Base-by-base conservation (phyloP, 2,329 filamentous ascomycete genomes). In the Clarireedia hainanense region DNA sequence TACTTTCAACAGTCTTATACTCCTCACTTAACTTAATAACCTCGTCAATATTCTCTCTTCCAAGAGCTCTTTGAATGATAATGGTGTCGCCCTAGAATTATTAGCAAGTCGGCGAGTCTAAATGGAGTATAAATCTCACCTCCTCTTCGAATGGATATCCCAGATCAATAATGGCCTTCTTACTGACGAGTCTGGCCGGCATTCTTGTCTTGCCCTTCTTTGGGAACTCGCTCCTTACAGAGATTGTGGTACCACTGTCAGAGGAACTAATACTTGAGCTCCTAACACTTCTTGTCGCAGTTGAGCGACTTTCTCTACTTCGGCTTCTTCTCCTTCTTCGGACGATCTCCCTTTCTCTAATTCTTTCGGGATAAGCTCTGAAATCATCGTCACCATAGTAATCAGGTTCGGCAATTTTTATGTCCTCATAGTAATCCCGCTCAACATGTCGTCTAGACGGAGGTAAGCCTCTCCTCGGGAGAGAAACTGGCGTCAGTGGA, bases 141-240 rank as follows among this genome's bases (percentile, higher is more conserved):
- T 96, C 90, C 74, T 95, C 88, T 55, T 89, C 80, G 65, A 85
- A 96, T 0, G 89, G 89, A 71, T 96, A 96, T 12, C 88, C 86
- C 14, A 95, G 76, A 61, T 96, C 89, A 60, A 88, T 85, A 36
- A 96, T 80, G 1, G 89, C 91, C 59, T 85, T 80, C 68, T 88
- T 86, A 61, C 88, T 88, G 14, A 95, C 89, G 58, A 96, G 76
- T 56, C 86, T 81, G 57, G 82, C 84, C 0, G 91, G 91, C 69
- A 96, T 91, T 64, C 88, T 84, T 14, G 91, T 96, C 78, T 91
- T 95, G 65, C 91, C 91, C 70, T 87, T 91, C 73, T 88, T 88
- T 9, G 87, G 86, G 61, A 88, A 89, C 56, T 84, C 79, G 70
- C 74, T 81, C 65, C 74, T 77, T n/a, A 77, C 69, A 9, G 77